Conservation (phyloP, 768 basidiomycete species). For the Phanerodontia chrysosporium region DNA sequence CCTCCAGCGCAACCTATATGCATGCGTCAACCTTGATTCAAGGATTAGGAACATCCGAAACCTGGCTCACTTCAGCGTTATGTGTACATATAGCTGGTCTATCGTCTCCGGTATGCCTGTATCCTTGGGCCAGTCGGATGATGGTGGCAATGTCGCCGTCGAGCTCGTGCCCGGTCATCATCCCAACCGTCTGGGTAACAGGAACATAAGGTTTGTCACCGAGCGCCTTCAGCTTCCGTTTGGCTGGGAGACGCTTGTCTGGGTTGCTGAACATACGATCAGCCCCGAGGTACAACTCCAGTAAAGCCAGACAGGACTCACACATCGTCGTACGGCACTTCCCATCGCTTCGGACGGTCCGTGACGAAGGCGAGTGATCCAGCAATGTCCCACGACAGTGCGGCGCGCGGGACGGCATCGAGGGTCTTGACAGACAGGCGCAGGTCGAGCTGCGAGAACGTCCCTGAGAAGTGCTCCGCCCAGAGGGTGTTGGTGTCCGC, state of each 20-base stretch:
- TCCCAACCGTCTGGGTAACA: slow-evolving; percentile 54
- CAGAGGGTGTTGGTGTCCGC: slow-evolving; percentile 68
- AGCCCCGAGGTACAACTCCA: slow-evolving; percentile 28
- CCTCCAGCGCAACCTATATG: slow-evolving; percentile 46
- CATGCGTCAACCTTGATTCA: no score
- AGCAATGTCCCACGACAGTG: slow-evolving; percentile 60
- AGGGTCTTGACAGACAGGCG: slow-evolving; percentile 59
- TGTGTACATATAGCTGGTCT: slow-evolving; percentile 45
- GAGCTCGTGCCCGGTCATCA: slow-evolving; percentile 34
- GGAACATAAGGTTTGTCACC: slow-evolving; percentile 55
- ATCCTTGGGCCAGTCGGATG: slow-evolving; percentile 57
- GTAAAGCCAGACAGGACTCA: slow-evolving; percentile 29
- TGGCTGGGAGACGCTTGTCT: slow-evolving; percentile 22
- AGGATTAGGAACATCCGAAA: no score
- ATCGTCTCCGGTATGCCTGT: slow-evolving; percentile 48
- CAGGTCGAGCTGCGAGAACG: slow-evolving; percentile 77
- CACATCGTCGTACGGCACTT: slow-evolving; percentile 81
- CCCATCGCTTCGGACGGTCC: slow-evolving; percentile 49
- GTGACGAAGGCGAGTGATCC: slow-evolving; percentile 66
- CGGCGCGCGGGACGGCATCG: slow-evolving; percentile 60
- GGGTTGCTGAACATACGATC: slow-evolving; percentile 19
- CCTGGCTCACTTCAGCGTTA: slow-evolving; percentile 51
- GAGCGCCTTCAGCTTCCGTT: slow-evolving; percentile 44
- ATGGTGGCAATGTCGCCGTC: slow-evolving; percentile 47
- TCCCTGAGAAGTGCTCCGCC: slow-evolving; percentile 70